Conservation (phyloP, 768 basidiomycete species). For the Lactarius evosmus region DNA sequence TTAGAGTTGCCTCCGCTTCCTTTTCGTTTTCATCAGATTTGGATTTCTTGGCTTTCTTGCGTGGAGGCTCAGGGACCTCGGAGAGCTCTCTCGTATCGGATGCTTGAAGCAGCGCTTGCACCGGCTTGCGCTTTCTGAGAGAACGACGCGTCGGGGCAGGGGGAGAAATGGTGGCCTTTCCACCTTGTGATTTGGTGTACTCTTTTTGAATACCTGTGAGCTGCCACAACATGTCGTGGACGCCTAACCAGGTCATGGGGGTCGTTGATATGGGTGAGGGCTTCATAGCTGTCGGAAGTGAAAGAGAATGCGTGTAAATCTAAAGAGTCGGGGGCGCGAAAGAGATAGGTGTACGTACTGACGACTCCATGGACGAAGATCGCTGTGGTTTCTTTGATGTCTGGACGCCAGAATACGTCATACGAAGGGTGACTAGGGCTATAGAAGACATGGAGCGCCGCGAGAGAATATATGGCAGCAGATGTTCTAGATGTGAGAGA, state of each 20-base stretch:
- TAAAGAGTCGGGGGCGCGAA: no score
- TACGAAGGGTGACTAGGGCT: slow-evolving; percentile 26
- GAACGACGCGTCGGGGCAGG: slow-evolving; percentile 23
- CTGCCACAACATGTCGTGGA: slow-evolving; percentile 28
- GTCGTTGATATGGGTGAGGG: slow-evolving; percentile 22
- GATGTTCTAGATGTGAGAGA: slow-evolving; percentile 12
- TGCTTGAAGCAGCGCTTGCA: slow-evolving; percentile 10
- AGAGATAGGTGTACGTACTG: slow-evolving; percentile 20
- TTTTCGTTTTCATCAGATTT: slow-evolving; percentile 14
- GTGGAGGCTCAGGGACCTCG: slow-evolving; percentile 23
- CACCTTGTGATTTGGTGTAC: slow-evolving; percentile 20
- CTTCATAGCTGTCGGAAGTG: slow-evolving; percentile 9
- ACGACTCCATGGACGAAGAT: slow-evolving; percentile 23
- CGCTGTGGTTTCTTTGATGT: slow-evolving; percentile 22
- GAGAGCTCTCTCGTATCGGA: slow-evolving; percentile 13
- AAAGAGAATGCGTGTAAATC: slow-evolving; percentile 2
- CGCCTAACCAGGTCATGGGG: slow-evolving; percentile 26
- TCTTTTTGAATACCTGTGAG: slow-evolving; percentile 26
- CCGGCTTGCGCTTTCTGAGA: slow-evolving; percentile 26
- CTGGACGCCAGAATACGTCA: slow-evolving; percentile 25
- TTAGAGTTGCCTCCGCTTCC: neutral
- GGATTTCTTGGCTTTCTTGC: slow-evolving; percentile 21
- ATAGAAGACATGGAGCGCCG: slow-evolving; percentile 24
- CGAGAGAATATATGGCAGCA: slow-evolving; percentile 26
- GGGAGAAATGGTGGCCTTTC: slow-evolving; percentile 2